Conservation (phyloP, 345 rosid species). For the Populus alba region DNA sequence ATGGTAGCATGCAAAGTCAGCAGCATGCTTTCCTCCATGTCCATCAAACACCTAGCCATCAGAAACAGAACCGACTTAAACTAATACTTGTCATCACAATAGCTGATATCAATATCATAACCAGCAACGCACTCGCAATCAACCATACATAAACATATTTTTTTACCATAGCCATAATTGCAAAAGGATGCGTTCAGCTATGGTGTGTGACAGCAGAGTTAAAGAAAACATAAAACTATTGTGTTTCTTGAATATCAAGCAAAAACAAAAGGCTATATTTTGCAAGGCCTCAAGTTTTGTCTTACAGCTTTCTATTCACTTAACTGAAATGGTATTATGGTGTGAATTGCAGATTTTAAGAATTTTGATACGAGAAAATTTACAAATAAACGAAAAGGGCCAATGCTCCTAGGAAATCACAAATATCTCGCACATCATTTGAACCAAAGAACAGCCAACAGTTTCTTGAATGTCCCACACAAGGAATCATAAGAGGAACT, state of each 20-base stretch:
- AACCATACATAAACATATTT: not conserved
- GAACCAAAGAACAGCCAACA: not conserved
- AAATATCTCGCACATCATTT: not conserved
- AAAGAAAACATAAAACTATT: not conserved
- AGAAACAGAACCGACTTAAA: not conserved
- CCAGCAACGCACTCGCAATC: not conserved
- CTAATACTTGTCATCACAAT: not conserved
- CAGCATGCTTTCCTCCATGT: conserved; percentile 92
- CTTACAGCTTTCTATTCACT: not conserved
- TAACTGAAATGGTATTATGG: not conserved
- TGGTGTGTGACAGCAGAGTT: not conserved
- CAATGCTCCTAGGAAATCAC: not conserved
- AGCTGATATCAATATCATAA: not conserved
- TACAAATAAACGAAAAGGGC: not conserved
- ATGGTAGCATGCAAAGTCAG: conserved; percentile 65
- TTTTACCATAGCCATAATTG: not conserved
- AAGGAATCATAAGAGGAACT: not conserved
- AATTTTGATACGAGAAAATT: not conserved
- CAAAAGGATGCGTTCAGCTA: not conserved
- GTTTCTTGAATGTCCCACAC: not conserved
- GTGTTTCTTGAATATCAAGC: not conserved
- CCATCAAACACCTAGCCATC: conserved; percentile 69
- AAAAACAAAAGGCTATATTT: not conserved
- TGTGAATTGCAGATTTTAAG: not conserved
- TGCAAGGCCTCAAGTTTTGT: not conserved